Conservation (phyloP, 2,329 filamentous ascomycete species). For the Aspergillus spinulosporus region DNA sequence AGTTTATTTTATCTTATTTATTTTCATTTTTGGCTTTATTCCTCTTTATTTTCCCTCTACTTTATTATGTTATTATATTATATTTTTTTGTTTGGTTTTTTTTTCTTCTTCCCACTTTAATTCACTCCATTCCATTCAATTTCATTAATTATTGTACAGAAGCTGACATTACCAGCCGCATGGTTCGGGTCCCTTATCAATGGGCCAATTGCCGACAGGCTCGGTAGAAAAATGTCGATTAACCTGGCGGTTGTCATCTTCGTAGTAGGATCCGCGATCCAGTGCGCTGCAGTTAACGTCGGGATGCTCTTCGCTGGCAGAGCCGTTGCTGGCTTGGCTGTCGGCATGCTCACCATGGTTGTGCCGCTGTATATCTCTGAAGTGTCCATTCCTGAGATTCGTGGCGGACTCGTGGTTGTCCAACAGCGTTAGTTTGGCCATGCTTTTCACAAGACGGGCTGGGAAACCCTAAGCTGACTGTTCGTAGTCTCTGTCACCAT, state of each 20-base stretch:
- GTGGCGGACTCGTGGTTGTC: conserved; percentile 40
- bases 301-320: conserved; percentile 49
- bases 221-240: conserved; percentile 61
- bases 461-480: conserved; percentile 12
- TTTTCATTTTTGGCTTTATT: too few relatives aligned
- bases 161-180: conserved; percentile 36
- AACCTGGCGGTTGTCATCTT: conserved; percentile 61
- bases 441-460: background rate
- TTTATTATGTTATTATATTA: conserved; percentile 11
- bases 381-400: conserved; percentile 46
- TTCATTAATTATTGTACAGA: background rate
- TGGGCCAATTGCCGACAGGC: conserved; percentile 45
- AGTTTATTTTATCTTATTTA: too few relatives aligned
- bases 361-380: conserved; percentile 51
- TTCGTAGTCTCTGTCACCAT: conserved; percentile 45
- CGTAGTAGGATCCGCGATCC: conserved; percentile 57
- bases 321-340: conserved; percentile 47
- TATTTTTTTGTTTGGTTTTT: background rate
- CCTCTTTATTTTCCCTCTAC: too few relatives aligned
- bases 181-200: conserved; percentile 53
- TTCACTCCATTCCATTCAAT: too few relatives aligned
- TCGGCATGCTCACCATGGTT: conserved; percentile 49
- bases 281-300: conserved; percentile 44
- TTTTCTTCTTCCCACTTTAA: too few relatives aligned
- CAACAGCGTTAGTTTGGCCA: conserved; percentile 36